These are phyloP conservation scores for Diaporthe helianthi DNA, from an alignment of 2,329 filamentous ascomycete species.

Conservation along the genomic window DNA sequence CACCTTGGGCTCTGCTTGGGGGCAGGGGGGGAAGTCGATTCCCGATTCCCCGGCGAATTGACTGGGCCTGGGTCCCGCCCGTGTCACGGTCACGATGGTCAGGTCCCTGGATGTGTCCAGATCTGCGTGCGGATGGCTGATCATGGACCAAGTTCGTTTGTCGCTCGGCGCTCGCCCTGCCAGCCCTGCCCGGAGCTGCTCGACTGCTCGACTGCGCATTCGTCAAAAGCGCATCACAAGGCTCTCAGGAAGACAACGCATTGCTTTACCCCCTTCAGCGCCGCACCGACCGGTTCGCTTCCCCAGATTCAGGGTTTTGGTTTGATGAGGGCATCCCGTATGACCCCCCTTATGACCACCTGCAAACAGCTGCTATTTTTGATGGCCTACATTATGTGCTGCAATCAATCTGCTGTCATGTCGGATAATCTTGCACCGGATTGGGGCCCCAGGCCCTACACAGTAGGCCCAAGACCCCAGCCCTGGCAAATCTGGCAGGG, in stretches of 20 bases:
- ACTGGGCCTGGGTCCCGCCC: slow-evolving; percentile 24
- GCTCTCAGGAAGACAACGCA: slow-evolving; percentile 28
- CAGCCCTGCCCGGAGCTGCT: slow-evolving; percentile 1
- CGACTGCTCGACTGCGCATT: slow-evolving; percentile 22
- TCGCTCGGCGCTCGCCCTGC: slow-evolving; percentile 15
- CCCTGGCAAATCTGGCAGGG: neutral
- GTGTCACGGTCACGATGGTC: slow-evolving; percentile 36
- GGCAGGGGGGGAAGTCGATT: slow-evolving; percentile 8
- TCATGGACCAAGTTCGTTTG: slow-evolving; percentile 12
- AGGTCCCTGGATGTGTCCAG: slow-evolving; percentile 27
- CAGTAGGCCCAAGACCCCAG: neutral
- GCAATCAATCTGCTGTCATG: slow-evolving; percentile 21
- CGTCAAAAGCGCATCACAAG: slow-evolving; percentile 26
- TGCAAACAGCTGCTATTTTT: slow-evolving; percentile 27
- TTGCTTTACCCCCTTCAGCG: slow-evolving; percentile 28
- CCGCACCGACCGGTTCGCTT: slow-evolving; percentile 27
- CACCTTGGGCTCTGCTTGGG: slow-evolving; percentile 5
- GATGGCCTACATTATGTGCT: neutral
- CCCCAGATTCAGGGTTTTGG: slow-evolving; percentile 26
- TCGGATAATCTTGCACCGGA: slow-evolving; percentile 18
- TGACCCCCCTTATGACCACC: slow-evolving; percentile 20
- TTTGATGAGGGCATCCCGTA: slow-evolving; percentile 22
- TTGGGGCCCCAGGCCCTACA: neutral
- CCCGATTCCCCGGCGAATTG: slow-evolving; percentile 32
- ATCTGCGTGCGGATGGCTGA: slow-evolving; percentile 29